Evolutionary conservation across 2,329 filamentous ascomycete species (phyloP), one percentile per base, ranked within the genome.

Genomic region (Penicillium sumatraense): DNA sequence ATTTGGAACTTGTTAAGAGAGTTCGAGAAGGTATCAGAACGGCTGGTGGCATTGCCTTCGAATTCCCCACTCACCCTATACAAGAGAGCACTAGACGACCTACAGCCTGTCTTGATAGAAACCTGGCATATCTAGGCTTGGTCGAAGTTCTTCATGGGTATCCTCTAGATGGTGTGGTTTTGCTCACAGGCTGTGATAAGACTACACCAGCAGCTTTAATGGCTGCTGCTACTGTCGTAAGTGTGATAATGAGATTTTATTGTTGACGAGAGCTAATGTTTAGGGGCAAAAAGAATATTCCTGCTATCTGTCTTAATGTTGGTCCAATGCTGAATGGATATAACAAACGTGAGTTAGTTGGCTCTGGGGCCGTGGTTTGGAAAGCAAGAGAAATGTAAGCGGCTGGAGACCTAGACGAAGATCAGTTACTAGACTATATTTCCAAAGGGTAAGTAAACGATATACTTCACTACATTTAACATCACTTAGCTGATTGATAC

Each of bases 251-350:
- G 8, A 8, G 11, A 11, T 21, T 10, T n/a, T 6, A 16, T 2
- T 35, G 26, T 9, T 10, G 23, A 29, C n/a, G 16, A 24, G 31
- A 20, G 10, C 47, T 36, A 14, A 38, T n/a, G n/a, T n/a, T n/a
- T 33, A 6, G 3, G 5, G 13, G 8, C 10, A 14, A 14, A 5
- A 27, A 77, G 75, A 81, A 82, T 57, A 79, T 82, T 16, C 80
- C 80, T 1, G 76, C 79, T 8, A 78, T 82, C 49, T 81, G 78
- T 61, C 71, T 82, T 49, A 82, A 82, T 49, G 80, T 82, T 21
- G 80, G 80, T 1, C 80, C 80, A 1, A 82, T 82, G 80, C 67
- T 82, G 18, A 82, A 82, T 57, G 80, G 80, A 3, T 80, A 79
- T 59, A 58, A 73, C 10, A 71, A 75, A 21, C 72, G 68, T 7